Conservation (phyloP, 768 basidiomycete species). For the Gautieria morchelliformis region DNA sequence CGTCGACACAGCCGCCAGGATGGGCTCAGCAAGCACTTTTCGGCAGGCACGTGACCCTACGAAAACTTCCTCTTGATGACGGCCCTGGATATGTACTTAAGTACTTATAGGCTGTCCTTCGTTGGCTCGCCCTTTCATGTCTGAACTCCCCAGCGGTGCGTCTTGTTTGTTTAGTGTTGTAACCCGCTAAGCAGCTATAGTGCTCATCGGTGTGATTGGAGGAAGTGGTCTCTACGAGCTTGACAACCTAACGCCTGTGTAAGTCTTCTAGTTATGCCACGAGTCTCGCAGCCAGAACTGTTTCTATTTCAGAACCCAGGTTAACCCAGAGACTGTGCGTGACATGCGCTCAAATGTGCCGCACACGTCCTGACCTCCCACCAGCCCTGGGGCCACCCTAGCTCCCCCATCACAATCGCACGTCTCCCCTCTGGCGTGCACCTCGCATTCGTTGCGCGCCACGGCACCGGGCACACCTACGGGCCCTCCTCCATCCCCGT, state of each 20-base stretch:
- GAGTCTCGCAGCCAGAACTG: background rate
- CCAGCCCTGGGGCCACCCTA: slow-evolving; percentile 90
- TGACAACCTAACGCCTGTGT: slow-evolving; percentile 85
- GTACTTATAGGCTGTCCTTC: no score
- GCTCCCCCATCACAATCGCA: slow-evolving; percentile 86
- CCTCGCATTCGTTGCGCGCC: slow-evolving; percentile 87
- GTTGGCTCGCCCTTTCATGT: no score
- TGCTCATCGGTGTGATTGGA: slow-evolving; percentile 82
- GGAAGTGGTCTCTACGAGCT: slow-evolving; percentile 91
- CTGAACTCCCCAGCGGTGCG: no score
- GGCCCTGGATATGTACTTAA: no score
- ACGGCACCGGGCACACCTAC: slow-evolving; percentile 74
- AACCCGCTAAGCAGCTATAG: slow-evolving; percentile 23
- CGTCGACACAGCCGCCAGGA: no score
- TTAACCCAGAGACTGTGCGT: slow-evolving; percentile 75
- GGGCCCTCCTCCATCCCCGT: slow-evolving; percentile 72
- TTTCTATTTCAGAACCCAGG: slow-evolving; percentile 44
- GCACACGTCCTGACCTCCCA: background rate
- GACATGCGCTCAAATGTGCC: background rate
- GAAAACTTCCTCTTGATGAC: no score
- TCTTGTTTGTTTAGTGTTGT: no score
- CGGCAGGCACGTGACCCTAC: no score
- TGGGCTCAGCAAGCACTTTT: no score
- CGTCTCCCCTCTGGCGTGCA: slow-evolving; percentile 71
- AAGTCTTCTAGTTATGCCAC: slow-evolving; percentile 23